These are phyloP conservation scores for Osmanthus fragrans DNA, from an alignment of 257 asterid species.

Conservation along the genomic window DNA sequence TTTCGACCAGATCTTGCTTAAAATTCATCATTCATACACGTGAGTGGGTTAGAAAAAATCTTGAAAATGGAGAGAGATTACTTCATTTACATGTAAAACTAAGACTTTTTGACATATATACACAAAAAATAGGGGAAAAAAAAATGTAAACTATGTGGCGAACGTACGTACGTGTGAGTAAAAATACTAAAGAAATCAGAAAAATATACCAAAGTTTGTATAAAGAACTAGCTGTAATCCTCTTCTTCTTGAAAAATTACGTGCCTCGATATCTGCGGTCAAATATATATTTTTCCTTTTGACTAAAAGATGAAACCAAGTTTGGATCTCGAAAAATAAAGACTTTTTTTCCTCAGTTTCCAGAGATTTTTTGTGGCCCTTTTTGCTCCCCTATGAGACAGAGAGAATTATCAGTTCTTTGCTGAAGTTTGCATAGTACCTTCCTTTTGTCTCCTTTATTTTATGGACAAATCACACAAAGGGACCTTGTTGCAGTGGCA, in stretches of 20 bases:
- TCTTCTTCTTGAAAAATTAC: constrained; percentile 42
- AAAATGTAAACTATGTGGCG: background rate
- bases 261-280: constrained; percentile 84
- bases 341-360: background rate
- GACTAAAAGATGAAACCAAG: constrained; percentile 35
- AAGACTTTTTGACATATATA: constrained; percentile 37
- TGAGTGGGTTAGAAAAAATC: constrained; percentile 28
- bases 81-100: constrained; percentile 45
- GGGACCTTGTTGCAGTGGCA: constrained; percentile 32
- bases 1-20: constrained; percentile 55
- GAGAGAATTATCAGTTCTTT: constrained; percentile 4
- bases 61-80: constrained; percentile 14
- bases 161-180: constrained; percentile 23
- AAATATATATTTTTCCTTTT: constrained; percentile 35
- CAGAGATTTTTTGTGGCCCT: background rate
- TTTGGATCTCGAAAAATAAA: constrained; percentile 27
- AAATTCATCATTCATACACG: constrained; percentile 44
- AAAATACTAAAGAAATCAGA: constrained; percentile 1
- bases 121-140: too few relatives aligned
- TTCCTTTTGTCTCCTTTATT: constrained; percentile 21
- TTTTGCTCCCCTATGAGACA: background rate
- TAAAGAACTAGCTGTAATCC: constrained; percentile 30
- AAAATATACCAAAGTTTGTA: constrained; percentile 58
- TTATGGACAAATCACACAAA: constrained; percentile 44
- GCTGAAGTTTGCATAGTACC: constrained; percentile 3